Evolutionary conservation across 2,329 filamentous ascomycete genomes (phyloP).

Genomic region (Epichloe coenophiala): DNA sequence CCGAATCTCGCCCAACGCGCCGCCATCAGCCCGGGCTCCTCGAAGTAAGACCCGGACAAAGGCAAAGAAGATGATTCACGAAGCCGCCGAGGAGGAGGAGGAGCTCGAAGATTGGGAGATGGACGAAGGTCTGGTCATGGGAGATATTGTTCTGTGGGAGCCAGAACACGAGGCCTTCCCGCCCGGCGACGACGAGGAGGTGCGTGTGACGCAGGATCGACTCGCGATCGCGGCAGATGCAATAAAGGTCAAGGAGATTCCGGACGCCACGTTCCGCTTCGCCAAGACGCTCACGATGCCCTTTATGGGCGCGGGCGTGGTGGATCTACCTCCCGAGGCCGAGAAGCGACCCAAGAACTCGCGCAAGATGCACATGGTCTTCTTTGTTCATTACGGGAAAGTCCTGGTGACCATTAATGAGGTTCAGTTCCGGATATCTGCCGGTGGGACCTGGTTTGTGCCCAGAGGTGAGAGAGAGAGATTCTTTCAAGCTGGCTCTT

Average conservation of each 20-base stretch:
- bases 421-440: conserved; percentile 66
- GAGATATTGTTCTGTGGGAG: conserved; percentile 52
- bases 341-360: conserved; percentile 87
- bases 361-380: conserved; percentile 92
- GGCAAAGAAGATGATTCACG: conserved; percentile 16
- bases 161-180: conserved; percentile 40
- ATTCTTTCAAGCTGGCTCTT: not conserved
- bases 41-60: conserved; percentile 17
- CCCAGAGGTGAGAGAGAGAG: conserved; percentile 62
- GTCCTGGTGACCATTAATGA: conserved; percentile 69
- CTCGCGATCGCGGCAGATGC: conserved; percentile 42
- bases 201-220: conserved; percentile 39
- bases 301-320: conserved; percentile 81
- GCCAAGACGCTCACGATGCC: conserved; percentile 73
- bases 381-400: conserved; percentile 76
- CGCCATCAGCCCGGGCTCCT: conserved; percentile 12
- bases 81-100: conserved; percentile 33
- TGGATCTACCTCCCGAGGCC: conserved; percentile 72
- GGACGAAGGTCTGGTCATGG: conserved; percentile 48
- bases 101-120: conserved; percentile 58
- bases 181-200: conserved; percentile 39
- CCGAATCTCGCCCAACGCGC: conserved; percentile 49
- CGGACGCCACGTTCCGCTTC: conserved; percentile 65
- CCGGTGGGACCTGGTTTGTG: conserved; percentile 86
- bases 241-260: conserved; percentile 44